Base-by-base conservation (phyloP, 495 filamentous ascomycete species). In the Penicillium odoratum region DNA sequence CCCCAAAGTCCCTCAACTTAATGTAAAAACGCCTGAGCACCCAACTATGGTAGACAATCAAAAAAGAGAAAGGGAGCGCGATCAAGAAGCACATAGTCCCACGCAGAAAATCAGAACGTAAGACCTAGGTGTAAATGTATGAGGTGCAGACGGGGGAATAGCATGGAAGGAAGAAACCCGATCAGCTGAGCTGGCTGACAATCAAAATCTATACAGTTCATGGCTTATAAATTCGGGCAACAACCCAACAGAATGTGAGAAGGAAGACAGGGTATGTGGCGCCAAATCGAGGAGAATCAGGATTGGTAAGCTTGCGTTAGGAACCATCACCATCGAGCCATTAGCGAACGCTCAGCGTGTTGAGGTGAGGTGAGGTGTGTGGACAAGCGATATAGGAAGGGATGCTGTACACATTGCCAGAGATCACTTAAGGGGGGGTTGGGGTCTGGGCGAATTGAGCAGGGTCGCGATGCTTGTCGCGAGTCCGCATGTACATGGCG, bases 401-500 rank as follows among this genome's bases (percentile, higher is more conserved):
- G 28, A 46, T 54, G 21, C 11, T 16, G 31, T 36, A 25, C 28
- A 38, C 29, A 38, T 11, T 15, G 33, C 16, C 7, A 38, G 18
- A 16, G 30, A 46, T 31, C 5, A 26, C 58, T 58, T 68, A 77
- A 11, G 76, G 76, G 21, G 76, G 76, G 26, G 76, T 79, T n/a
- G 72, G 71, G 5, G 74, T 74, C 55, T 78, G 76, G 25, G 66
- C 65, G 43, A 73, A 46, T 45, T 71, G 69, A 2, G 69, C 46
- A 11, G 61, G 68, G 30, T 70, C 60, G 21, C 57, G 69, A 36
- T 57, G 64, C 58, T 70, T 69, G 29, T 77, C 72, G 58, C 61
- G 73, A 50, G 64, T 59, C 38, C 72, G 72, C 70, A 75, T 75
- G 57, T 76, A 73, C 69, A 78, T 75, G 30, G 52, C 71, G 42